These are phyloP conservation scores for Aquilaria sinensis DNA, from an alignment of 345 rosid species.

Conservation along the genomic window DNA sequence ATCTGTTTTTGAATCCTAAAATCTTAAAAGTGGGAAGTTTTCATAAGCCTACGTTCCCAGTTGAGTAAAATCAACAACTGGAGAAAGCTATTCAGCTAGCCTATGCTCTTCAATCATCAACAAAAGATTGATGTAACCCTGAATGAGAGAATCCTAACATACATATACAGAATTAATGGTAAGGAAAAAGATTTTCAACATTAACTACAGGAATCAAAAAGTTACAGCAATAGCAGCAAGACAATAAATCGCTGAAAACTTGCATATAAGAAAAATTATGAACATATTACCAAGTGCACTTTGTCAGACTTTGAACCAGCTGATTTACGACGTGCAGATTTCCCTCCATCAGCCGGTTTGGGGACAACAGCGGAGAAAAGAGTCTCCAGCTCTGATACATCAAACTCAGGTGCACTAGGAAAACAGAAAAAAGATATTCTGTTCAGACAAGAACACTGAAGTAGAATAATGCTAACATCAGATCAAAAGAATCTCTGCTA, in stretches of 20 bases:
- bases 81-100: no score
- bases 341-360: slow-evolving; percentile 59
- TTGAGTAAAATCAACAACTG: no score
- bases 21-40: no score
- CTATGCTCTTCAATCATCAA: not conserved
- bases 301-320: slow-evolving; percentile 82
- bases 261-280: no score
- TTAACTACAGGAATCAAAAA: not conserved
- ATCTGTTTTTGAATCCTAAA: no score
- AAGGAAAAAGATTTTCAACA: not conserved
- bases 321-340: slow-evolving; percentile 63
- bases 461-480: slow-evolving; percentile 2
- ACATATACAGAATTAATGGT: not conserved
- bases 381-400: slow-evolving; percentile 86
- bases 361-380: slow-evolving; percentile 84
- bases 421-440: not conserved
- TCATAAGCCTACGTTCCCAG: no score
- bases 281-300: slow-evolving; percentile 63
- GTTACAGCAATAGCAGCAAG: not conserved
- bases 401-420: slow-evolving; percentile 70
- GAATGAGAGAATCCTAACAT: no score
- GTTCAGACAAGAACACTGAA: not conserved
- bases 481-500: not conserved
- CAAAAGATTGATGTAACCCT: not conserved
- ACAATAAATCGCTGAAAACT: no score